Percentiles rank a stretch among this genome's conserved stretches.
These are phyloP conservation scores for Nicotiana sylvestris DNA, from an alignment of 257 asterid genomes.

Conservation along the genomic window DNA sequence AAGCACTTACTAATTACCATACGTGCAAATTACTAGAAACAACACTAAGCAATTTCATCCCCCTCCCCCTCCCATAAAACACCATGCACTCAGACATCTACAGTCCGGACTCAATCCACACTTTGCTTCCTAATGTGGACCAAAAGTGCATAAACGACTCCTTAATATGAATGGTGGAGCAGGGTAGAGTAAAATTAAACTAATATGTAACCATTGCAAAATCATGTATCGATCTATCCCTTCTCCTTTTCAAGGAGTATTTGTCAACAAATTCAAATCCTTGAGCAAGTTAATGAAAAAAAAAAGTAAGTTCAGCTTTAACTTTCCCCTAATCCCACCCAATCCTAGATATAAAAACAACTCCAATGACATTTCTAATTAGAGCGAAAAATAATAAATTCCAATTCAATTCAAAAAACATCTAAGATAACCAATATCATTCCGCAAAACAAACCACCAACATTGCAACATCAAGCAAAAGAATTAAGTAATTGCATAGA, in stretches of 20 bases:
- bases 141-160: background rate
- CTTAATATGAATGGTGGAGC: background rate
- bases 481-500: background rate
- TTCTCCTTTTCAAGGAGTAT: background rate
- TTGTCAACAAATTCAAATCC: slow-evolving; percentile 5
- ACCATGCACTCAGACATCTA: background rate
- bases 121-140: background rate
- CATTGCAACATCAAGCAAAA: background rate
- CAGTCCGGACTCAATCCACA: background rate
- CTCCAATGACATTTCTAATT: background rate
- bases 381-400: background rate
- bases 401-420: background rate
- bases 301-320: background rate
- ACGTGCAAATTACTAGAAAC: background rate
- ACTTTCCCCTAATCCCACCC: background rate
- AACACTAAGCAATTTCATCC: background rate
- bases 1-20: background rate
- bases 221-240: background rate
- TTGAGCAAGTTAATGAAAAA: background rate
- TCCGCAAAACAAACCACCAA: background rate
- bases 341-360: background rate
- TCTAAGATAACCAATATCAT: background rate
- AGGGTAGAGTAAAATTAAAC: background rate
- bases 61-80: background rate
- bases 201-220: background rate